Conservation (phyloP, 2,329 filamentous ascomycete species). For the Ramularia endophylla region DNA sequence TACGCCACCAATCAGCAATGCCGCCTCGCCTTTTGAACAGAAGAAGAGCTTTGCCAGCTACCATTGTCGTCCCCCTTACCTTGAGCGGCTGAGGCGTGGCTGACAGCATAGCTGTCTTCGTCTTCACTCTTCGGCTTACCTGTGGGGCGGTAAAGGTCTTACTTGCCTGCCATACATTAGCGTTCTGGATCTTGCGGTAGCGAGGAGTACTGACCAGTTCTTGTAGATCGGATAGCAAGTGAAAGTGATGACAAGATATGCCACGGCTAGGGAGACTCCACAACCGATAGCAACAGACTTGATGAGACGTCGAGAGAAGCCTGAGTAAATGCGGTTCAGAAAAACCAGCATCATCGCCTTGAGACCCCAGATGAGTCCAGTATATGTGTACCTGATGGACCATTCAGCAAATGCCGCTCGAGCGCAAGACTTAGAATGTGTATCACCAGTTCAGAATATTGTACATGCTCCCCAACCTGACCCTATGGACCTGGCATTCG, state of each 20-base stretch:
- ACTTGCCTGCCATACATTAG: no score
- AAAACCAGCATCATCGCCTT: conserved; percentile 24
- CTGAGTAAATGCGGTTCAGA: conserved; percentile 30
- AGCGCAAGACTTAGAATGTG: neutral
- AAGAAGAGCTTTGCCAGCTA: no score
- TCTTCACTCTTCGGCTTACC: no score
- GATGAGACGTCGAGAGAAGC: conserved; percentile 27
- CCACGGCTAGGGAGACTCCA: conserved; percentile 24
- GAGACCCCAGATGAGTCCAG: conserved; percentile 16
- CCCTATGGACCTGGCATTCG: conserved; percentile 23
- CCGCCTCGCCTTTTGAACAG: no score
- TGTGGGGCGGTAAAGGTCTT: no score
- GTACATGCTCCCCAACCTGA: conserved; percentile 30
- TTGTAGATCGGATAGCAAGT: conserved; percentile 25
- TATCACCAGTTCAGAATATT: conserved; percentile 33
- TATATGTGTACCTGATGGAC: conserved; percentile 25
- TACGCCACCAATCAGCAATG: conserved; percentile 18
- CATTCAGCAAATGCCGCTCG: neutral
- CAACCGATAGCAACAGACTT: conserved; percentile 25
- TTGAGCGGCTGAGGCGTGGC: no score
- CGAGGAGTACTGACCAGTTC: conserved; percentile 25
- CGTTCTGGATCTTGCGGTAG: no score
- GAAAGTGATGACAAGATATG: conserved; percentile 29
- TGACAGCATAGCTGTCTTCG: no score
- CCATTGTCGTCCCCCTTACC: no score